Conservation (phyloP, 2,329 filamentous ascomycete species). For the Diaporthe humulicola region DNA sequence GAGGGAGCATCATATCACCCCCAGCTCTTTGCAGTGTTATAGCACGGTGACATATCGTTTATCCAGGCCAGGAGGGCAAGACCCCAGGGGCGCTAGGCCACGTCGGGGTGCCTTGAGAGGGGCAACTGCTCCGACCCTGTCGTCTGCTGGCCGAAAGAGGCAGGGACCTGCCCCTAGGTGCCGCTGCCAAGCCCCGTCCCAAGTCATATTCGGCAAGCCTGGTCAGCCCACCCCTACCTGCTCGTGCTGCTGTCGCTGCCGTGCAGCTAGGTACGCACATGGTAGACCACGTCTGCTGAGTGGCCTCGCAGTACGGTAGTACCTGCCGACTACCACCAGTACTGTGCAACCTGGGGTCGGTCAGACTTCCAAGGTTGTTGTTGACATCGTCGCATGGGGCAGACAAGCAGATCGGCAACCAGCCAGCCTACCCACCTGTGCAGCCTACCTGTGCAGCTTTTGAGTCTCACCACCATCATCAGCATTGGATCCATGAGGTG, state of each 20-base stretch:
- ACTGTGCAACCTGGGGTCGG: no score
- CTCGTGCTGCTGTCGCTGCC: not conserved
- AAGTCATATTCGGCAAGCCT: constrained; percentile 24
- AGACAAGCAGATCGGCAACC: not conserved
- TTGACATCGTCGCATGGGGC: not conserved
- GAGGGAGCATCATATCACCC: not conserved
- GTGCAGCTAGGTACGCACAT: not conserved
- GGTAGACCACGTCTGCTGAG: not conserved
- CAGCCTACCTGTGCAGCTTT: no score
- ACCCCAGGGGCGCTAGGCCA: constrained; percentile 14
- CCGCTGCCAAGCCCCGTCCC: constrained; percentile 15
- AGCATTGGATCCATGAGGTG: not conserved
- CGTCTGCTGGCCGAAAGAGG: constrained; percentile 16
- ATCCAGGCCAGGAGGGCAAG: constrained; percentile 4
- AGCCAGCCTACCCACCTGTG: no score
- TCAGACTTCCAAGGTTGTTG: not conserved
- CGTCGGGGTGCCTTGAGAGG: constrained; percentile 19
- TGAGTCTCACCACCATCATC: not conserved
- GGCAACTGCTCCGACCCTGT: constrained; percentile 32
- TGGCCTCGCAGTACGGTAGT: not conserved
- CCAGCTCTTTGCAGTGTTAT: not conserved
- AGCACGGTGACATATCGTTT: constrained; percentile 10
- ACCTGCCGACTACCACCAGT: no score
- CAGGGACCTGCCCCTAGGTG: constrained; percentile 22
- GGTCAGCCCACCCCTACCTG: constrained; percentile 3